Evolutionary conservation across 305 asterid genomes (phyloP).

Genomic region (Vinca major): DNA sequence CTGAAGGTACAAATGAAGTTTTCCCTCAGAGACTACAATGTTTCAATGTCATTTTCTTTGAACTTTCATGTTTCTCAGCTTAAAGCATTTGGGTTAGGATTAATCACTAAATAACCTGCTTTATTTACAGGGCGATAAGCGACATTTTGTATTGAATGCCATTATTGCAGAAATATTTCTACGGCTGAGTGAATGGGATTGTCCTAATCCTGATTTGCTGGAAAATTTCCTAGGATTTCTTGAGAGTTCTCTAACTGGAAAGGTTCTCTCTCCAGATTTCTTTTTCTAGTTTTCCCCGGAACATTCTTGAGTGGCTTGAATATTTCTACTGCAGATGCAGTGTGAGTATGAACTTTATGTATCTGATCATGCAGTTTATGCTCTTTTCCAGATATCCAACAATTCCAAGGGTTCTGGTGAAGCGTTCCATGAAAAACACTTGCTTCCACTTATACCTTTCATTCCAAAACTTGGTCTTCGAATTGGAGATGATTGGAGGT

Average conservation of each 20-base stretch:
- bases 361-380: slow-evolving; percentile 5
- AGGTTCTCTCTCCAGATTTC: slow-evolving; percentile 34
- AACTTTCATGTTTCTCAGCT: not conserved
- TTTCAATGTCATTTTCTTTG: not conserved
- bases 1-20: slow-evolving; percentile 27
- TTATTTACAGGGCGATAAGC: slow-evolving; percentile 68
- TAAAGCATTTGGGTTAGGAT: slow-evolving; percentile 3
- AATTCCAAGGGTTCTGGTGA: slow-evolving; percentile 30
- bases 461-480: slow-evolving; percentile 54
- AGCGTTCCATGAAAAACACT: slow-evolving; percentile 45
- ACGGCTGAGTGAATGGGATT: slow-evolving; percentile 44
- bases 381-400: slow-evolving; percentile 41
- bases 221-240: slow-evolving; percentile 69
- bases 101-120: slow-evolving; percentile 21
- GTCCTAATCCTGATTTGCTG: slow-evolving; percentile 39
- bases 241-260: slow-evolving; percentile 46
- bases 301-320: not conserved
- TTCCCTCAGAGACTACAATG: slow-evolving; percentile 49
- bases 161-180: slow-evolving; percentile 58
- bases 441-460: slow-evolving; percentile 65
- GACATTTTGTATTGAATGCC: slow-evolving; percentile 53
- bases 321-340: not conserved
- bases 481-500: slow-evolving; percentile 58
- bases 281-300: not conserved
- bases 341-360: not conserved